Conservation (phyloP, 2,329 filamentous ascomycete species). For the Calonectria ilicicola region DNA sequence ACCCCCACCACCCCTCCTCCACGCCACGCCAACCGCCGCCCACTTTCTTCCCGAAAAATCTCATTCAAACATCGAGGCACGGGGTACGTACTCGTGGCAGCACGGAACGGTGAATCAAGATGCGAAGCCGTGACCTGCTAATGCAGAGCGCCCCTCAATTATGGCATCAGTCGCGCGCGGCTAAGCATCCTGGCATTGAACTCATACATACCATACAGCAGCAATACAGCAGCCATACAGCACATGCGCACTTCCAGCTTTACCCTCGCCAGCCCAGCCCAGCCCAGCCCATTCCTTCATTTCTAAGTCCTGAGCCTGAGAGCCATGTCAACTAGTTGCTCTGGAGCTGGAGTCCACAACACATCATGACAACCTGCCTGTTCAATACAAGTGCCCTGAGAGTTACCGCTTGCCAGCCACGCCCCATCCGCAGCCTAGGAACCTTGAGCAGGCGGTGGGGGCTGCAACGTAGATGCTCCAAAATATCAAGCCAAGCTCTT, state of each 20-base stretch:
- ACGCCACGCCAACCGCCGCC: background rate
- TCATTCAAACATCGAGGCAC: background rate
- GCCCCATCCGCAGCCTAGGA: background rate
- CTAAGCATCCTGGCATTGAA: background rate
- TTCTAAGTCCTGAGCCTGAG: background rate
- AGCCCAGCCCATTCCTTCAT: background rate
- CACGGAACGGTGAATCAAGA: background rate
- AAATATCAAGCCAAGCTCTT: background rate
- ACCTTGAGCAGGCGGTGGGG: background rate
- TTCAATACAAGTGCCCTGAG: constrained; percentile 1
- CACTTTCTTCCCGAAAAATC: background rate
- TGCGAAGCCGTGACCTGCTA: background rate
- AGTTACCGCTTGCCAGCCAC: background rate
- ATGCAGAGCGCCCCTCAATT: background rate
- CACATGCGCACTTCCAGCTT: too few relatives aligned
- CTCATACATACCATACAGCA: background rate
- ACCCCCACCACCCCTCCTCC: constrained; percentile 6
- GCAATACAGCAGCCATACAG: too few relatives aligned
- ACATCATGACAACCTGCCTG: background rate
- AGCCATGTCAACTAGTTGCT: background rate
- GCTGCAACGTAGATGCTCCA: background rate
- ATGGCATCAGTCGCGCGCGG: constrained; percentile 32
- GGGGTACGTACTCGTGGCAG: background rate
- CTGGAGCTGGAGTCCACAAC: background rate
- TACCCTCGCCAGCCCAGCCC: background rate